Evolutionary conservation across 129 eudicot genomes (phyloP).

Genomic region (Lactuca sativa): DNA sequence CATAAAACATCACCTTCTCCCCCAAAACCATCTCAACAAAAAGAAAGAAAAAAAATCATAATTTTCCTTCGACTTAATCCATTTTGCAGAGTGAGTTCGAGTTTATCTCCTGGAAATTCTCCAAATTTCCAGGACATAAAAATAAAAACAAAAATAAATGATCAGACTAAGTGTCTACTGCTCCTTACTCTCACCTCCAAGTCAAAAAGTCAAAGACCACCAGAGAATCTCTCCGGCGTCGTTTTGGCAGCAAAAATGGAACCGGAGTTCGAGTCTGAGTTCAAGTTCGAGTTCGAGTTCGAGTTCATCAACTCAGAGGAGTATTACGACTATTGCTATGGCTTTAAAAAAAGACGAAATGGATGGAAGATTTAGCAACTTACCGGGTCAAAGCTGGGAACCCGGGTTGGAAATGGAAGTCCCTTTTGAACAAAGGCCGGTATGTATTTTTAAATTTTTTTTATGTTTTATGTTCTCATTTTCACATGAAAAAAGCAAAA

Average conservation of each 20-base stretch:
- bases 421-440: slow-evolving; percentile 98
- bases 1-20: slow-evolving; percentile 40
- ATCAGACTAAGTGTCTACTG: slow-evolving; percentile 61
- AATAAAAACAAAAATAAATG: slow-evolving; percentile 43
- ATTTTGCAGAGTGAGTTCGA: background rate
- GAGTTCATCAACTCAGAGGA: slow-evolving; percentile 13
- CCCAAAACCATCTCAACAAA: slow-evolving; percentile 20
- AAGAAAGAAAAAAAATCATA: background rate
- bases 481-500: no score
- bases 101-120: slow-evolving; percentile 27
- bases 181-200: slow-evolving; percentile 52
- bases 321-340: slow-evolving; percentile 38
- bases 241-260: slow-evolving; percentile 16
- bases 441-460: slow-evolving; percentile 27
- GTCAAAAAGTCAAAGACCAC: slow-evolving; percentile 32
- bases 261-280: slow-evolving; percentile 8
- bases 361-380: slow-evolving; percentile 47
- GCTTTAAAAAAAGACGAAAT: slow-evolving; percentile 76
- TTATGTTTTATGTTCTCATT: background rate
- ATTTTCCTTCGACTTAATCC: background rate
- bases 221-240: slow-evolving; percentile 21
- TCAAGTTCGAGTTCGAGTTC: no score
- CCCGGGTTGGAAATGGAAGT: slow-evolving; percentile 96
- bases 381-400: slow-evolving; percentile 91
- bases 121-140: slow-evolving; percentile 20